Percentiles rank a stretch among this genome's conserved stretches.
Evolutionary conservation across 83 land plant genomes (phyloP).

Genomic region (Isoetes engelmannii): DNA sequence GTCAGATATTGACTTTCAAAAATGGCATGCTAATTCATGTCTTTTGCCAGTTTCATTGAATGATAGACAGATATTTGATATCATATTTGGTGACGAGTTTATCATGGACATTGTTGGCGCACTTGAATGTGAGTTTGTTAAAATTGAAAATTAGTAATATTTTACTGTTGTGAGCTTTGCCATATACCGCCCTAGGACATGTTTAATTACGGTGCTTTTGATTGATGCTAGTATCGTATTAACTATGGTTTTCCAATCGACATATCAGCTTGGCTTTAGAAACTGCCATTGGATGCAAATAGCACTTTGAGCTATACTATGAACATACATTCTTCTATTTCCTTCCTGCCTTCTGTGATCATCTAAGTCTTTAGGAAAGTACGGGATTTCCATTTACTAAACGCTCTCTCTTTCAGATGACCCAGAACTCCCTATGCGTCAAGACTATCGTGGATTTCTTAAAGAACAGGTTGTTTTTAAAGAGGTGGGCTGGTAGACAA

Average conservation of each 20-base stretch:
- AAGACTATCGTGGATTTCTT: conserved; percentile 66
- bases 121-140: conserved; percentile 65
- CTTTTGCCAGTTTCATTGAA: conserved; percentile 75
- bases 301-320: too few species aligned
- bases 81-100: conserved; percentile 72
- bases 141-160: too few species aligned
- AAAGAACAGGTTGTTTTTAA: conserved; percentile 87
- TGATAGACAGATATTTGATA: conserved; percentile 68
- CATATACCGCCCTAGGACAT: background rate
- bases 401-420: conserved; percentile 53
- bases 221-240: background rate
- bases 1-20: background rate
- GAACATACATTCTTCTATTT: too few species aligned
- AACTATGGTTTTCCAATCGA: too few species aligned
- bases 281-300: too few species aligned
- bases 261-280: too few species aligned
- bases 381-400: background rate
- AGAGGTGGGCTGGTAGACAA: conserved; percentile 46
- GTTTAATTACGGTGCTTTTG: conserved; percentile 4
- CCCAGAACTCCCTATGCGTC: conserved; percentile 51
- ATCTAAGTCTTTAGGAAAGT: background rate
- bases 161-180: background rate
- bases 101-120: conserved; percentile 86
- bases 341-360: background rate
- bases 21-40: background rate